A percentile compares a stretch with the other conserved stretches of the same genome.
Evolutionary conservation across 2,329 filamentous ascomycete species (phyloP).

Genomic region (Ophiobolus disseminans): DNA sequence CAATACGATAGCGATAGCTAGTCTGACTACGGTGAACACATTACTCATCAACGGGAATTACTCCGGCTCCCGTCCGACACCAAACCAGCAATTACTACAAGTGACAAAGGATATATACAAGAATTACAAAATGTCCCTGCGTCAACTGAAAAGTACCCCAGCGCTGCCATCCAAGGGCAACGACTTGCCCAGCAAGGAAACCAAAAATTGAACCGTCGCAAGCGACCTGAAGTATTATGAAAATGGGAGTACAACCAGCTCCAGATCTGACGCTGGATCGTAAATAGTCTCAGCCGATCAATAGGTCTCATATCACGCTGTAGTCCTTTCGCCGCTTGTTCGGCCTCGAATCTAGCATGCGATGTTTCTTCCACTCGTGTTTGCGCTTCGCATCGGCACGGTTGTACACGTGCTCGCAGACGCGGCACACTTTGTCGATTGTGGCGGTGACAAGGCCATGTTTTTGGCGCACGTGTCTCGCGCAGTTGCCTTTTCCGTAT

Average conservation of each 20-base stretch:
- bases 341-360: conserved; percentile 6
- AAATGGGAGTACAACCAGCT: conserved; percentile 4
- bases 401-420: conserved; percentile 7
- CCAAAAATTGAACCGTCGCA: conserved; percentile 8
- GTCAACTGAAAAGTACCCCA: no score
- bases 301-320: not conserved
- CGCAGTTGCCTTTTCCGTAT: conserved; percentile 18
- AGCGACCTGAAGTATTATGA: conserved; percentile 1
- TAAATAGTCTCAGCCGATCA: conserved; percentile 1
- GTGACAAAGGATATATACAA: no score
- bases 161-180: not conserved
- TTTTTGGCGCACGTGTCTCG: conserved; percentile 9
- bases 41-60: no score
- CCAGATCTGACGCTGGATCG: conserved; percentile 15
- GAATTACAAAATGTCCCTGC: no score
- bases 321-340: conserved; percentile 9
- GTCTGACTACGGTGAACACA: no score
- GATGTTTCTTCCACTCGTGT: conserved; percentile 24
- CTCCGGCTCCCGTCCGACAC: no score
- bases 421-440: conserved; percentile 7
- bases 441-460: not conserved
- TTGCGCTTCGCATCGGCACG: conserved; percentile 21
- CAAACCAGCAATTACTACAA: no score
- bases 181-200: not conserved
- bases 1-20: no score